These are phyloP conservation scores for Ganoderma lingzhi DNA, from an alignment of 1,284 basidiomycete species.

Conservation along the genomic window DNA sequence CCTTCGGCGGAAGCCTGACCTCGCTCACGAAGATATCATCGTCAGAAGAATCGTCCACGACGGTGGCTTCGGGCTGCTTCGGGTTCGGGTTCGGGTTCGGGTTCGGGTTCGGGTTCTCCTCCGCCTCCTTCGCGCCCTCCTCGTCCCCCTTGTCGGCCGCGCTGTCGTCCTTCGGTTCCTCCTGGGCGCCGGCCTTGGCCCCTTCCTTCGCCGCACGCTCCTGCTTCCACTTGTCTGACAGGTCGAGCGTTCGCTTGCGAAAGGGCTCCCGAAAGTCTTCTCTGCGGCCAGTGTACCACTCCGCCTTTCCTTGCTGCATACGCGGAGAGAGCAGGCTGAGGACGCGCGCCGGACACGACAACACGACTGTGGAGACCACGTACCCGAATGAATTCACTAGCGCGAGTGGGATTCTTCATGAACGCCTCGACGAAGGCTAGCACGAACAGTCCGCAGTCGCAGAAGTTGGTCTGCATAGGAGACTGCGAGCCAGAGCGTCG, in stretches of 20 bases:
- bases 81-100: conserved; percentile 24
- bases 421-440: conserved; percentile 83
- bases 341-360: not conserved
- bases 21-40: conserved; percentile 55
- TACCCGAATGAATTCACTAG: conserved; percentile 57
- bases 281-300: conserved; percentile 57
- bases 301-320: conserved; percentile 44
- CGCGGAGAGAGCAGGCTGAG: conserved; percentile 11
- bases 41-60: conserved; percentile 57
- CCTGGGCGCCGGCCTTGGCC: conserved; percentile 34
- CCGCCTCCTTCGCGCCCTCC: conserved; percentile 41
- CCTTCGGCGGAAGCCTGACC: conserved; percentile 16
- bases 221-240: conserved; percentile 54
- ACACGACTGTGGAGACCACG: conserved; percentile 26
- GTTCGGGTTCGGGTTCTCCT: conserved; percentile 25
- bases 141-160: conserved; percentile 35
- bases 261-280: conserved; percentile 47
- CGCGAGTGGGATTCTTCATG: conserved; percentile 61
- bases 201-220: conserved; percentile 44
- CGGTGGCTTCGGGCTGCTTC: conserved; percentile 40
- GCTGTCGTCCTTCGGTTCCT: conserved; percentile 35
- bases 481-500: conserved; percentile 53
- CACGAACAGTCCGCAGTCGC: conserved; percentile 87
- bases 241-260: conserved; percentile 40
- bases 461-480: conserved; percentile 83